Evolutionary conservation across 768 basidiomycete genomes (phyloP), one percentile per base, ranked within the genome.

Genomic region (Boletus subcaerulescens): DNA sequence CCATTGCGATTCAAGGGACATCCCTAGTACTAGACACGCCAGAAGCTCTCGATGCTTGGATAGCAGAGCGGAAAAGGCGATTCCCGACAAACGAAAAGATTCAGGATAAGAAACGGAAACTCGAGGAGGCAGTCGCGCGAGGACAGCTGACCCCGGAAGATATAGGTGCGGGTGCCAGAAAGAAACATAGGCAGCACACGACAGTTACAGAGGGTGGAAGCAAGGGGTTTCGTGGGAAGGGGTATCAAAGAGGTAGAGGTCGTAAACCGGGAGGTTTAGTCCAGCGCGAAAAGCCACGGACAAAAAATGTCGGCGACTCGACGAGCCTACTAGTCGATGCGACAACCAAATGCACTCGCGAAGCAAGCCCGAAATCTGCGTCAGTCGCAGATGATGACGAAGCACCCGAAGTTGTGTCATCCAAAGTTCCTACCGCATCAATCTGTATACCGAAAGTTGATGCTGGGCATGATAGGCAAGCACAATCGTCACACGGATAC

Each of bases 1-100:
- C 79, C 2, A 71, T 91, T 20, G 78, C 81, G 5, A 91, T 93
- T 38, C 85, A 86, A 58, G 94, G 94, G 5, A 96, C 93, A 3
- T 84, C 75, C 32, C 68, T 96, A 18, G 65, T 80, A 11, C 77
- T 98, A 17, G 83, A 96, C 62, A 86, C 89, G 1, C 91, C 88
- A 9, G 93, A 93, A 63, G 82, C 86, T 9, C 73, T 98, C 54
- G 83, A 82, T 20, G 83, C 81, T 32, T 98, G 96, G 96, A 81
- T 96, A 45, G 84, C 81, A 14, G 95, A 98, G 64, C 85, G 96
- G 40, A 94, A 84, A 71, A 85, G 82, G 61, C 83, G 89, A 15
- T 98, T 89, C 77, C 96, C 96, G 12, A 89, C 85, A 17, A 67
- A 80, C 31, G 65, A 76, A 45, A 81, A 83, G 24, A 77, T 91